These are phyloP conservation scores for Chrysoporthe puriensis DNA, from an alignment of 2,329 filamentous ascomycete species.

Conservation along the genomic window DNA sequence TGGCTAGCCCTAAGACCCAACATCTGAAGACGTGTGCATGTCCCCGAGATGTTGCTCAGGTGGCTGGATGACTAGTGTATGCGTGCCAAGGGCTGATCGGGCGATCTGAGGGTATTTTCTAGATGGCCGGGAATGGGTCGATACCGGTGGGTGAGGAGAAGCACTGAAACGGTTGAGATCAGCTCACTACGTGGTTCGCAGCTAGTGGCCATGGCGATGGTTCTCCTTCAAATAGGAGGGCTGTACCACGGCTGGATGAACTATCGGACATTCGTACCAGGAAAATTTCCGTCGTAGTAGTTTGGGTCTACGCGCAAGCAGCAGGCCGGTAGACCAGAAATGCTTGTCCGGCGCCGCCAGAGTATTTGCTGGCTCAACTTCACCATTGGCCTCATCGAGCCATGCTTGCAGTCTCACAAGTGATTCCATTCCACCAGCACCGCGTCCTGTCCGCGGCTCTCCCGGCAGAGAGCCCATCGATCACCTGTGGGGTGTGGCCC, in stretches of 20 bases:
- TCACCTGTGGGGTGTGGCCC: slow-evolving; percentile 4
- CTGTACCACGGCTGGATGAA: not conserved
- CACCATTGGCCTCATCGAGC: not conserved
- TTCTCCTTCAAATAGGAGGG: not conserved
- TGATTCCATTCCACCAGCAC: not conserved
- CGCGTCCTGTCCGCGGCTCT: not conserved
- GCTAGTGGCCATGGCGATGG: not conserved
- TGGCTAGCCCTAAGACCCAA: not conserved
- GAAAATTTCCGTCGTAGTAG: not conserved
- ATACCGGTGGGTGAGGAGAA: not conserved
- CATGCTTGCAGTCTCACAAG: not conserved
- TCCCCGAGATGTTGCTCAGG: not conserved
- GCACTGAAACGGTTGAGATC: slow-evolving; percentile 2
- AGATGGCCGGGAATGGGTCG: not conserved
- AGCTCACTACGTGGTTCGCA: slow-evolving; percentile 7
- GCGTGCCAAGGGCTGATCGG: slow-evolving; percentile 1
- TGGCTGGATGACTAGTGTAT: not conserved
- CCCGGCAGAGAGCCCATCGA: not conserved
- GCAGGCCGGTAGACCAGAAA: not conserved
- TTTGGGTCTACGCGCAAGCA: not conserved
- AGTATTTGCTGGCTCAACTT: not conserved
- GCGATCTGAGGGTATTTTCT: not conserved
- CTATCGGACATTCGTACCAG: not conserved
- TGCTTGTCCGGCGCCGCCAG: not conserved
- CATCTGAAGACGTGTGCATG: not conserved